Evolutionary conservation across 129 eudicot genomes (phyloP), one percentile per base, ranked within the genome.

Genomic region (Saposhnikovia divaricata): DNA sequence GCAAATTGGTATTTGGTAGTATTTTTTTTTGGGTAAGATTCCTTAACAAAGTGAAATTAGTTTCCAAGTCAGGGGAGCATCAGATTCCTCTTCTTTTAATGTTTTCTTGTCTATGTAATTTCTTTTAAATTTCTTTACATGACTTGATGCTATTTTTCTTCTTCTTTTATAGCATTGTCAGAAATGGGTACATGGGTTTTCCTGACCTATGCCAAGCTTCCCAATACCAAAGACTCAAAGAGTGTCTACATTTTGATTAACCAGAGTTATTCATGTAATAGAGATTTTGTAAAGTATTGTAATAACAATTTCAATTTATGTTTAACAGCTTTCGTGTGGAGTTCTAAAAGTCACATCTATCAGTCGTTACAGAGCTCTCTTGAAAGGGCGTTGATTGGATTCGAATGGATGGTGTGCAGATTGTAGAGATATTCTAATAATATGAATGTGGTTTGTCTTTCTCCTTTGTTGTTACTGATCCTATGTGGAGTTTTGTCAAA

Each of bases 401-500:
- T 74, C 27, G 23, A 7, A 25, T 1, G 1, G 16, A 55, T 19
- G 63, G 11, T 6, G 25, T 55, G 63, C 27, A 19, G 31, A n/a
- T 57, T 4, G 66, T 23, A 23, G 3, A 23, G 12, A 59, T 23
- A n/a, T n/a, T n/a, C 31, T 2, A n/a, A 23, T 9, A n/a, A 46
- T 2, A 79, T 79, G 81, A 66, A 45, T 65, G 46, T 65, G 44
- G 46, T 66, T 44, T 65, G 10, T 48, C 7, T 88, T 83, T 55
- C 84, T 77, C 42, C 81, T 46, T 47, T 69, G 23, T 40, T 85
- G 80, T 68, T 87, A 27, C 83, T 89, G 27, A 81, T 89, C 74
- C 81, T 73, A 25, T 83, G 78, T 55, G 95, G 89, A 78, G 80
- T 81, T 48, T 3, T 80, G 10, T 83, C 85, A 46, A 75, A 84